phyloP scores from a whole-genome alignment of 2,329 filamentous ascomycete species.

The Botryotinia narcissicola region DNA sequence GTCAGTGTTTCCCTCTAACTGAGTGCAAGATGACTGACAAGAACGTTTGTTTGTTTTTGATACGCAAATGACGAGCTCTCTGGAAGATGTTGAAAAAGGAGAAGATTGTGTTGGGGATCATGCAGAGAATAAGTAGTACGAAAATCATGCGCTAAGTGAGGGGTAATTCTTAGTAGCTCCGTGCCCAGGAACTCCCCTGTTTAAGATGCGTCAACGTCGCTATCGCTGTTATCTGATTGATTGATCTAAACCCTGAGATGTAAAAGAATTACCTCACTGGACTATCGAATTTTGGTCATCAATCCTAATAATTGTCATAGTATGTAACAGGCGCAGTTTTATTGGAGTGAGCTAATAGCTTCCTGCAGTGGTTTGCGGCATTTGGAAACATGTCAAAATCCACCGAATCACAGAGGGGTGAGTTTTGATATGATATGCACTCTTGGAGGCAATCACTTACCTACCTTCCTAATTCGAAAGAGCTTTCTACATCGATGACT shows the following conservation, averaged over 20 bases:
- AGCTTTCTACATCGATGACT: neutral
- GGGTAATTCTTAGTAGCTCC: slow-evolving; percentile 17
- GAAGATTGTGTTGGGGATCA: neutral
- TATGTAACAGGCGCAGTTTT: neutral
- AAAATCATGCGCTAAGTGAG: slow-evolving; percentile 2
- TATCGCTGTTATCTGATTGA: slow-evolving; percentile 18
- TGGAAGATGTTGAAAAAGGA: neutral
- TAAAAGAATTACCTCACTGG: neutral
- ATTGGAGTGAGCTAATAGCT: neutral
- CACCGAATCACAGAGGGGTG: neutral
- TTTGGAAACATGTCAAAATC: neutral
- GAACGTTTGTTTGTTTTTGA: slow-evolving; percentile 1
- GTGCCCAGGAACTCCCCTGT: neutral
- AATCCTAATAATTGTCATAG: neutral
- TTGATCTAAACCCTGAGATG: neutral
- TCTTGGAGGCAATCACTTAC: neutral
- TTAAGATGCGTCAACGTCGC: neutral
- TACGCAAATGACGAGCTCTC: neutral
- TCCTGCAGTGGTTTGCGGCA: neutral
- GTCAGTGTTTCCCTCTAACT: neutral
- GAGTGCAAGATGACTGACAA: neutral
- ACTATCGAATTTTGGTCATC: neutral
- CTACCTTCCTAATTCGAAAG: neutral
- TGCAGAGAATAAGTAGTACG: slow-evolving; percentile 1
- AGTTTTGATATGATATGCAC: neutral